Evolutionary conservation across 2,329 filamentous ascomycete species (phyloP).

Genomic region (Colletotrichum filicis): DNA sequence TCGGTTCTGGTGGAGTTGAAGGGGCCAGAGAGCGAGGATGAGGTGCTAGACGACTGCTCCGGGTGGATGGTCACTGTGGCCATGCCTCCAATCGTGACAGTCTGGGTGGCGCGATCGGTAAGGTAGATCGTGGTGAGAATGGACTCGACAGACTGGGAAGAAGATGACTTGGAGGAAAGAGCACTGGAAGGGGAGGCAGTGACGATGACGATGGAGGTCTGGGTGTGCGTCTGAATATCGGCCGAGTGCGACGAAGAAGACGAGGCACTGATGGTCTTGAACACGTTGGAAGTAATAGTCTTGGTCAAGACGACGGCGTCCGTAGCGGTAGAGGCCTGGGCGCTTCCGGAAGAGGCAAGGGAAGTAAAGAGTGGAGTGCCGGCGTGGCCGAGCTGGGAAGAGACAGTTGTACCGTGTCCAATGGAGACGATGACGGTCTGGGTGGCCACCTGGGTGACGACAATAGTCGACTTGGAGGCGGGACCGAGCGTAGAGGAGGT

Average conservation of each 20-base stretch:
- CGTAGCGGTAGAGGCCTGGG: not conserved
- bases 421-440: constrained; percentile 27
- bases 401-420: constrained; percentile 24
- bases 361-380: not conserved
- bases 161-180: not conserved
- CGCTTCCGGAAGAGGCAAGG: not conserved
- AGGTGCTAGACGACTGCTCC: constrained; percentile 14
- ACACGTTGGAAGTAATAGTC: constrained; percentile 18
- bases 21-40: constrained; percentile 19
- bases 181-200: not conserved
- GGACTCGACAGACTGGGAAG: not conserved
- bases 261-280: constrained; percentile 12
- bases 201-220: constrained; percentile 2
- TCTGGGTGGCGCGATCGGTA: constrained; percentile 31
- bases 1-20: constrained; percentile 36
- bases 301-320: constrained; percentile 3
- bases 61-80: constrained; percentile 19
- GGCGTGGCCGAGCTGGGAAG: constrained; percentile 7
- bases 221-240: not conserved
- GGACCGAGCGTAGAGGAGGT: constrained; percentile 4
- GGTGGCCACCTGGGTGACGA: constrained; percentile 20
- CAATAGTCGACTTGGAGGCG: constrained; percentile 6
- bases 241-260: not conserved
- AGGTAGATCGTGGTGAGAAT: constrained; percentile 28
- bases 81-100: constrained; percentile 24